phyloP scores from a whole-genome alignment of 2,329 filamentous ascomycete species.

The Curvularia lunata region DNA sequence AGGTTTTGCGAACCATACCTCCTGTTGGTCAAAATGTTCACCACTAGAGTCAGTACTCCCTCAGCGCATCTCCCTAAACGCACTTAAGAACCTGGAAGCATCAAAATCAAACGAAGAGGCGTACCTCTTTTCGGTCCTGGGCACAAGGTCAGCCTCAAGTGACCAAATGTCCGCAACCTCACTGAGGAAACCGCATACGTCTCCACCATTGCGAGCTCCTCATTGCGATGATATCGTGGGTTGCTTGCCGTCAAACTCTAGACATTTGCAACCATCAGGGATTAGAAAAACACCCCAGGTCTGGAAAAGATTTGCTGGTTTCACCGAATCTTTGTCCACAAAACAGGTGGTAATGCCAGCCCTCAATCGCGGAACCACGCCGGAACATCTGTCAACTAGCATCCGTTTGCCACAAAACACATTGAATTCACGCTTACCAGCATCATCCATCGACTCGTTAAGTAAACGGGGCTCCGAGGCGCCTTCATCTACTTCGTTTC shows the following conservation, averaged over 20 bases:
- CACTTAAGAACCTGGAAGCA: neutral
- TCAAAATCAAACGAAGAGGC: no score
- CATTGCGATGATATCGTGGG: neutral
- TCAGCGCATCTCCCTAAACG: neutral
- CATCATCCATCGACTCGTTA: neutral
- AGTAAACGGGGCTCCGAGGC: neutral
- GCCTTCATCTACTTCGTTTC: neutral
- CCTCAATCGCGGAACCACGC: neutral
- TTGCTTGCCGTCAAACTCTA: neutral
- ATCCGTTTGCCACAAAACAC: neutral
- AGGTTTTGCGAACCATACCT: constrained; percentile 18
- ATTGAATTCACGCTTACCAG: neutral
- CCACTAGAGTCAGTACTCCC: constrained; percentile 15
- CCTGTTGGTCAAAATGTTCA: constrained; percentile 36
- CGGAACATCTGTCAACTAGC: neutral
- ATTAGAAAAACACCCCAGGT: neutral
- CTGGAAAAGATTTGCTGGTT: neutral
- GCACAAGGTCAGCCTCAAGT: neutral
- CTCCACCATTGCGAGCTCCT: neutral
- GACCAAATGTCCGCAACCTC: neutral
- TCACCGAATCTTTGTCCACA: neutral
- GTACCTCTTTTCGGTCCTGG: neutral
- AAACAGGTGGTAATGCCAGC: neutral
- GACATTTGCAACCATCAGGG: neutral
- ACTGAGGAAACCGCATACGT: neutral